These are phyloP conservation scores for Neurospora sp. DNA, from an alignment of 495 filamentous ascomycete genomes.

Conservation along the genomic window DNA sequence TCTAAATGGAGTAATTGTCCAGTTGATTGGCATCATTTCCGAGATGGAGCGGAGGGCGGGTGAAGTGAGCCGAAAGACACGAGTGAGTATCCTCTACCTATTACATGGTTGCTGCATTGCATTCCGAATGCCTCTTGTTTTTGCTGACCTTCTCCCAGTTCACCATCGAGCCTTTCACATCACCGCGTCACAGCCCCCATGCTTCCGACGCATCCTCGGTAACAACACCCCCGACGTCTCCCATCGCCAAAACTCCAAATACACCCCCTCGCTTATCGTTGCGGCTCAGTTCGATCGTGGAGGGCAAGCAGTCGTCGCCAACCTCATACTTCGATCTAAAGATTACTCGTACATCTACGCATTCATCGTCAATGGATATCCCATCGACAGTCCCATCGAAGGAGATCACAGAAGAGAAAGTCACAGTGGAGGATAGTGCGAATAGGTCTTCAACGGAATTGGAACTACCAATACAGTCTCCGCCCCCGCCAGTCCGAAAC, in stretches of 20 bases:
- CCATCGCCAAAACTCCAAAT: constrained; percentile 13
- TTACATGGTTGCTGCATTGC: neutral
- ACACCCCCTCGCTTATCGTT: constrained; percentile 24
- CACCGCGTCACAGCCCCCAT: constrained; percentile 17
- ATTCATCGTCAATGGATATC: neutral
- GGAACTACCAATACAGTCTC: neutral
- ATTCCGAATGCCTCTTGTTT: neutral
- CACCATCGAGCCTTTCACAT: constrained; percentile 12
- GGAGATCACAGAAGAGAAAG: neutral
- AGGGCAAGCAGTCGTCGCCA: constrained; percentile 1
- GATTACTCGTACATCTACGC: neutral
- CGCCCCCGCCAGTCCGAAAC: constrained; percentile 18
- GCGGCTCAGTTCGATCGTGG: constrained; percentile 17
- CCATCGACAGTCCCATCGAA: neutral
- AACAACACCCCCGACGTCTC: constrained; percentile 15
- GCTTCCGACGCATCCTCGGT: constrained; percentile 18
- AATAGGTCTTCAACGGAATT: neutral
- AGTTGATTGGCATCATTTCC: constrained; percentile 54
- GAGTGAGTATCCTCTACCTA: constrained; percentile 26
- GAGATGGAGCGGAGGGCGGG: constrained; percentile 73
- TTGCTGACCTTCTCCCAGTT: constrained; percentile 9
- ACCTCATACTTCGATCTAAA: constrained; percentile 12
- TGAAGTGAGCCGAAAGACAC: constrained; percentile 56
- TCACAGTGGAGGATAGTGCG: neutral
- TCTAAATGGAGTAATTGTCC: constrained; percentile 50